These are phyloP conservation scores for Suillus occidentalis DNA, from an alignment of 768 basidiomycete species.

Conservation along the genomic window DNA sequence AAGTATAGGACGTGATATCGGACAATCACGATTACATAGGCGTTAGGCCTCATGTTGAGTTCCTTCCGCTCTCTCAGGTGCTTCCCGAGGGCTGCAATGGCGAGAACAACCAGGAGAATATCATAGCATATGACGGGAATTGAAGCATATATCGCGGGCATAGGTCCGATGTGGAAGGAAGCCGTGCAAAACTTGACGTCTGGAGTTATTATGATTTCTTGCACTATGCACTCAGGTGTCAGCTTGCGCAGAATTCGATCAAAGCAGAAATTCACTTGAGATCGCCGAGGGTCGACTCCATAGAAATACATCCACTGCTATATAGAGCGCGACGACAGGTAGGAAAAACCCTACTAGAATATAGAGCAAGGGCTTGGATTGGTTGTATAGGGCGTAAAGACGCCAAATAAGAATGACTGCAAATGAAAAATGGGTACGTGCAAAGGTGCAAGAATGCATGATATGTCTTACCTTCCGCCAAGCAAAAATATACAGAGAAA, in stretches of 20 bases:
- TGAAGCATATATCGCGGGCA: neutral
- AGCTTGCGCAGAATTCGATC: neutral
- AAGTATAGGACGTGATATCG: neutral
- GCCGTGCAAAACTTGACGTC: neutral
- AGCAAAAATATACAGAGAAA: neutral
- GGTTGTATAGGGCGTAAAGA: neutral
- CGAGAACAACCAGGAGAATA: neutral
- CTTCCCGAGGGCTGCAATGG: neutral
- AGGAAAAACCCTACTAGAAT: neutral
- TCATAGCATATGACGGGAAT: neutral
- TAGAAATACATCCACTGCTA: neutral
- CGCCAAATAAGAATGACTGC: constrained; percentile 3
- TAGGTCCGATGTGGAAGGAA: neutral
- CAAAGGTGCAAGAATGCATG: neutral
- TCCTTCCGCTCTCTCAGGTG: neutral
- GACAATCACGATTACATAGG: neutral
- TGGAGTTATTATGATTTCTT: neutral
- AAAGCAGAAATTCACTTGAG: neutral
- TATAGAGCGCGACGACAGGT: neutral
- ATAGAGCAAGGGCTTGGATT: neutral
- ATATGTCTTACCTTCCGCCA: neutral
- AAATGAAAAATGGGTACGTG: neutral
- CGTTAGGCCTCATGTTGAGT: neutral
- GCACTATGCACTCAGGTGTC: neutral
- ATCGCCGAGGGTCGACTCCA: neutral